Evolutionary conservation across 495 filamentous ascomycete species (phyloP), one percentile per base, ranked within the genome.

Genomic region (Penicillium crystallinum): DNA sequence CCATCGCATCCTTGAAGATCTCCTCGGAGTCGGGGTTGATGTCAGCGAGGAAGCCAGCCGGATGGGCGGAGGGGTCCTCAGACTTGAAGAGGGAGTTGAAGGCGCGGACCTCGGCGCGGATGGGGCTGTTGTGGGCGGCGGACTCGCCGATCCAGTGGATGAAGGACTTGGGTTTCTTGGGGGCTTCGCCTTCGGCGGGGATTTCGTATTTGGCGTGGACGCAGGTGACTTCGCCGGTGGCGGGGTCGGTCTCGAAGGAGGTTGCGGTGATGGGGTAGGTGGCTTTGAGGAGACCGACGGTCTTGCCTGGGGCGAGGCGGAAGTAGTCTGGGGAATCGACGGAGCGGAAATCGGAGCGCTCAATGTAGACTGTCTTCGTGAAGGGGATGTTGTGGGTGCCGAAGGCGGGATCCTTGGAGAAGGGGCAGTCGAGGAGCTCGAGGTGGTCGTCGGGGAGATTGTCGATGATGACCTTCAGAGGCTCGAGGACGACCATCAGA

Each of bases 331-430:
- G 81, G 59, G 79, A 82, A 66, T 92, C 89, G 15, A 85, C 79
- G 63, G 95, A 87, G 30, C 93, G 81, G 77, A 97, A 98, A 66
- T 98, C 93, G 31, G 79, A 84, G 40, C 90, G 85, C 63, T 98
- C 93, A 43, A 98, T 97, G 73, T 93, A 96, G 14, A 97, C 79
- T 8, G 76, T 88, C 66, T 84, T 84, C n/a, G 89, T 90, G 65
- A 95, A 85, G 29, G 87, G 87, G 54, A 95, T 72, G 55, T 73
- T 77, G 59, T 77, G 74, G 39, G 63, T 75, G 27, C 64, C 62
- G 49, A 67, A 67, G 33, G 59, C 47, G 18, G 83, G 74, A 51
- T 89, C 83, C 68, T 90, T 93, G 43, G 62, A 57, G 59, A 71
- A 73, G 42, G 90, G 88, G 6, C 87, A 64, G 1, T 78, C 78